Percentiles rank a stretch among this genome's conserved stretches.
phyloP scores from a whole-genome alignment of 306 rosid species.

The Rosa rugosa region DNA sequence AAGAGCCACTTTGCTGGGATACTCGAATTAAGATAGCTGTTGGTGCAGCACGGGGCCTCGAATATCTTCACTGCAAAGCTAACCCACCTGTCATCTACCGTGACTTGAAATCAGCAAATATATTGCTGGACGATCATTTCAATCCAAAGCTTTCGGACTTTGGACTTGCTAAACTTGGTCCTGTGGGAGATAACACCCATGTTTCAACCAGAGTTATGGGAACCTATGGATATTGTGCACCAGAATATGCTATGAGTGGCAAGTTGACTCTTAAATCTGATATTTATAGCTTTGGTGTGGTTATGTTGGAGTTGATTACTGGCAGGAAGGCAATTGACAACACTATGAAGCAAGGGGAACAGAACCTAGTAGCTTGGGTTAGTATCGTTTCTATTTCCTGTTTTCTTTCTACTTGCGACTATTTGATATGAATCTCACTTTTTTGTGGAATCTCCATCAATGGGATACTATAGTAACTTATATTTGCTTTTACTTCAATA shows the following conservation, averaged over 20 bases:
- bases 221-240: conserved; percentile 95
- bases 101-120: conserved; percentile 92
- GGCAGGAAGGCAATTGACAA: conserved; percentile 81
- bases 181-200: conserved; percentile 96
- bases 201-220: conserved; percentile 99
- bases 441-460: not conserved
- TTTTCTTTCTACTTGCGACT: not conserved
- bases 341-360: conserved; percentile 71
- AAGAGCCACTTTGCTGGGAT: conserved; percentile 71
- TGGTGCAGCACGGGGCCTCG: conserved; percentile 87
- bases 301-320: conserved; percentile 87
- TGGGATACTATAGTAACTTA: not conserved
- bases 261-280: conserved; percentile 94
- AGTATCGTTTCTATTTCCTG: conserved; percentile 7
- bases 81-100: conserved; percentile 94
- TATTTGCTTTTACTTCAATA: not conserved
- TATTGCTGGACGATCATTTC: conserved; percentile 75
- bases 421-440: not conserved
- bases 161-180: conserved; percentile 95
- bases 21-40: conserved; percentile 84
- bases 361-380: conserved; percentile 87
- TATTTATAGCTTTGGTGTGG: conserved; percentile 96
- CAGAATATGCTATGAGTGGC: conserved; percentile 98
- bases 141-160: conserved; percentile 91
- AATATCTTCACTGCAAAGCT: conserved; percentile 92